Evolutionary conservation across 345 rosid species (phyloP).

Genomic region (Melastoma malabathricum): DNA sequence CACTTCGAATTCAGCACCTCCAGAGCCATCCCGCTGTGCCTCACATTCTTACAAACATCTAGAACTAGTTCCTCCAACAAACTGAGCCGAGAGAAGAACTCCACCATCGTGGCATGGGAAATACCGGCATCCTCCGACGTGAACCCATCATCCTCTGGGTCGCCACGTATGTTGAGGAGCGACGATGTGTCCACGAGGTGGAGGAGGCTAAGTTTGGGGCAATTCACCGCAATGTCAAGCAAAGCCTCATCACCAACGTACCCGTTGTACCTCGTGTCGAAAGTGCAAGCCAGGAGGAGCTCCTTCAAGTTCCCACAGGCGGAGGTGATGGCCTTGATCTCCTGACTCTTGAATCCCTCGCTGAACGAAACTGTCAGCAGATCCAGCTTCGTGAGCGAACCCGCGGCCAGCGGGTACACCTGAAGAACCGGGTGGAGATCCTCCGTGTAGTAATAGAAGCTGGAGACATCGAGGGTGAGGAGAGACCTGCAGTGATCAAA

Average conservation of each 20-base stretch:
- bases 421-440: constrained; percentile 72
- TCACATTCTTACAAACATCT: constrained; percentile 55
- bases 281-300: constrained; percentile 54
- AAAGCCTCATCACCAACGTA: constrained; percentile 68
- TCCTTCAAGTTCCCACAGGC: constrained; percentile 46
- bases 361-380: constrained; percentile 50
- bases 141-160: constrained; percentile 32
- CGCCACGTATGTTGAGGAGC: constrained; percentile 23
- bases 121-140: constrained; percentile 47
- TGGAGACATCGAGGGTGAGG: constrained; percentile 45
- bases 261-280: constrained; percentile 64
- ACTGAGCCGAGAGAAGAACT: constrained; percentile 38
- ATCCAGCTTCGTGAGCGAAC: constrained; percentile 36
- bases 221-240: constrained; percentile 39
- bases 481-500: constrained; percentile 40
- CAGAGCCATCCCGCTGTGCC: constrained; percentile 40
- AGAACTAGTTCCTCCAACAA: constrained; percentile 51
- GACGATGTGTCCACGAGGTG: constrained; percentile 53
- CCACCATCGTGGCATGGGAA: constrained; percentile 23
- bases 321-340: constrained; percentile 41
- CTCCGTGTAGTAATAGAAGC: constrained; percentile 83
- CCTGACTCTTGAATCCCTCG: constrained; percentile 67
- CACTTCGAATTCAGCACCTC: constrained; percentile 50
- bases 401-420: constrained; percentile 27
- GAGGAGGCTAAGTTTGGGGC: constrained; percentile 44